phyloP scores from a whole-genome alignment of 352 stramenopile species.

The Pythium aquatile region DNA sequence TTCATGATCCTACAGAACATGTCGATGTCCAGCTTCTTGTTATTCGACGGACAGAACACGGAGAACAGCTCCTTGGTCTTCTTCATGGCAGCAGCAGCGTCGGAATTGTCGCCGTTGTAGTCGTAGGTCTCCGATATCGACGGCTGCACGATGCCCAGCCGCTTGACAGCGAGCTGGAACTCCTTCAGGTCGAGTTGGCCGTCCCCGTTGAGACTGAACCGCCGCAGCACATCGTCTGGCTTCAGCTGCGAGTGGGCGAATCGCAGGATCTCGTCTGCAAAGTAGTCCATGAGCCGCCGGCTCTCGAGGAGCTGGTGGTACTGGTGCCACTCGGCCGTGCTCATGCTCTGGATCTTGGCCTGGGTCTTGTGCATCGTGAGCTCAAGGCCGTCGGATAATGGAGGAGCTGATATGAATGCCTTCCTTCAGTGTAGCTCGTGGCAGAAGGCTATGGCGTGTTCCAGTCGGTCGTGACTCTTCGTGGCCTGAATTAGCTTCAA shows the following conservation, averaged over 20 bases:
- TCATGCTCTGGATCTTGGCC: constrained; percentile 79
- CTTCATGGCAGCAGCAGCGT: constrained; percentile 1
- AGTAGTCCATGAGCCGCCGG: constrained; percentile 55
- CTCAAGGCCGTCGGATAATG: neutral
- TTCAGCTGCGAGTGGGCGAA: constrained; percentile 64
- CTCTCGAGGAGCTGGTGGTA: constrained; percentile 65
- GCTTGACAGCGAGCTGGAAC: constrained; percentile 74
- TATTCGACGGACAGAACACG: constrained; percentile 66
- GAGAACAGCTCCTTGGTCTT: constrained; percentile 52
- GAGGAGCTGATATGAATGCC: too few relatives aligned
- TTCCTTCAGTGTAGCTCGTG: neutral
- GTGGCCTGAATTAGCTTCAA: constrained; percentile 8
- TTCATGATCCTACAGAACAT: constrained; percentile 82
- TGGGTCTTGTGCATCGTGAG: constrained; percentile 56
- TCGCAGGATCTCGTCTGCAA: constrained; percentile 54
- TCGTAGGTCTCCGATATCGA: constrained; percentile 4
- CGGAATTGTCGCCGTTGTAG: neutral
- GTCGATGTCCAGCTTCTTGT: constrained; percentile 73
- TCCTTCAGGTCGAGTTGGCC: constrained; percentile 69
- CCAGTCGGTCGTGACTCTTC: neutral
- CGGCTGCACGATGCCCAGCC: constrained; percentile 49
- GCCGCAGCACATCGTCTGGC: constrained; percentile 62
- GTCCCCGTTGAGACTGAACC: constrained; percentile 78
- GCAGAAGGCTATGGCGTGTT: neutral
- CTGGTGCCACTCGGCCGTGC: constrained; percentile 71